Base-by-base conservation (phyloP, 768 basidiomycete genomes). In the Tulasnella sp. region DNA sequence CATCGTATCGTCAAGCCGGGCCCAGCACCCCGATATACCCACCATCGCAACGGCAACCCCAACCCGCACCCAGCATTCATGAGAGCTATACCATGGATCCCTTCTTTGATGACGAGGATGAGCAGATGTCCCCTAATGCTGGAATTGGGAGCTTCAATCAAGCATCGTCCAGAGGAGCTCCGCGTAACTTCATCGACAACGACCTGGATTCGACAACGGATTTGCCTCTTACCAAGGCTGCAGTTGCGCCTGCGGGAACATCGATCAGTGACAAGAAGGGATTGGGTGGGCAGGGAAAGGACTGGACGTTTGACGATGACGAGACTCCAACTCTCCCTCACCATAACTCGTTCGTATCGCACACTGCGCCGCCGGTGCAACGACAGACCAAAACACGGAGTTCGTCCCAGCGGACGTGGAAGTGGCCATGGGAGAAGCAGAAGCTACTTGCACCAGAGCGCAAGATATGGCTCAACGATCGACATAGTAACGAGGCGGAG, bases 401-500 rank as follows among this genome's bases (percentile, higher is more conserved):
- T n/a, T 48, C 27, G 41, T 69, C 68, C 50, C 66, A 72, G 24
- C 54, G 54, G 68, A 76, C 74, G 60, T 88, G 85, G 84, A 84
- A 75, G 68, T 92, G 88, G 87, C 87, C 88, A 48, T 92, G 89
- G 89, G 68, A 81, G 70, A 87, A 80, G 71, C 80, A 81, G 60
- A 72, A 78, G 66, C 75, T 73, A n/a, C 70, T 79, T 58, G 72
- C 73, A 5, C 88, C 87, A 22, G 87, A 92, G 70, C 77, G 96
- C 54, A 71, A 88, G 54, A 81, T 98, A 59, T 79, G 83, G 12
- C 78, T 97, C 68, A 93, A 94, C 71, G 87, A 91, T 69, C 73
- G 76, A 42, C 63, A 72, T 30, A 78, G 83, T 62, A 77, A 77
- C 64, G 67, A 54, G 49, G 85, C 84, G 70, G 72, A 70, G 48